phyloP scores from a whole-genome alignment of 2,329 filamentous ascomycete genomes.

The Pyrenophora tritici-repentis region DNA sequence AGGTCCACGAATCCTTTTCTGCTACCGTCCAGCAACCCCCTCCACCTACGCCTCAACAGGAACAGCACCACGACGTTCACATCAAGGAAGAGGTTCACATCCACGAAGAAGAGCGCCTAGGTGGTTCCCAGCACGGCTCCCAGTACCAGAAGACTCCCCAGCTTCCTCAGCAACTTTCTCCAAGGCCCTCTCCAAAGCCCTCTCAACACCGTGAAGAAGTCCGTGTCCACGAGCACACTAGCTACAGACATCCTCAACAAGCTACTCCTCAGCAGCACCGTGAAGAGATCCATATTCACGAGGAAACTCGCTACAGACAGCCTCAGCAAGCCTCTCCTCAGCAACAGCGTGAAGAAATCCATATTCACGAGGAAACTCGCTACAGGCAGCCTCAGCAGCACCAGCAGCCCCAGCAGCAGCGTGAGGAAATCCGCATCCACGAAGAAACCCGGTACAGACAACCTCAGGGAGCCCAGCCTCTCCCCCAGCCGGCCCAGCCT shows the following conservation, averaged over 20 bases:
- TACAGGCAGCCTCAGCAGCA: conserved; percentile 8
- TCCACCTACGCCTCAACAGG: conserved; percentile 10
- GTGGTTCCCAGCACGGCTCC: conserved; percentile 64
- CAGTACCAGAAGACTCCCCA: conserved; percentile 1
- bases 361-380: conserved; percentile 11
- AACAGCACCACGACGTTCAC: conserved; percentile 58
- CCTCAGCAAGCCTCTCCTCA: conserved; percentile 2
- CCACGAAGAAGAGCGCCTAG: conserved; percentile 76
- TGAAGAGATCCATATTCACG: conserved; percentile 20
- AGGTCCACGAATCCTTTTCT: conserved; percentile 63
- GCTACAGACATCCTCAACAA: conserved; percentile 6
- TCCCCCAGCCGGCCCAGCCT: conserved; percentile 14
- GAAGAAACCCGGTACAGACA: conserved; percentile 12
- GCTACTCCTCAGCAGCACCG: conserved; percentile 23
- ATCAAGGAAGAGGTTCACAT: conserved; percentile 87
- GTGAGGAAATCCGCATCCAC: conserved; percentile 21
- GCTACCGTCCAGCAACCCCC: conserved; percentile 53
- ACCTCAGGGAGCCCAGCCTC: conserved; percentile 5
- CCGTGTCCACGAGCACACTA: conserved; percentile 14
- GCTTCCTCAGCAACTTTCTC: neutral
- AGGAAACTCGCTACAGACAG: conserved; percentile 10
- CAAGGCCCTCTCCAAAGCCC: neutral
- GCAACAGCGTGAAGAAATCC: conserved; percentile 30
- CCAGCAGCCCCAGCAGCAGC: conserved; percentile 25
- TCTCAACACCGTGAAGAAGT: conserved; percentile 31